Conservation (phyloP, 2,329 filamentous ascomycete species). For the Ophiocordyceps australis region DNA sequence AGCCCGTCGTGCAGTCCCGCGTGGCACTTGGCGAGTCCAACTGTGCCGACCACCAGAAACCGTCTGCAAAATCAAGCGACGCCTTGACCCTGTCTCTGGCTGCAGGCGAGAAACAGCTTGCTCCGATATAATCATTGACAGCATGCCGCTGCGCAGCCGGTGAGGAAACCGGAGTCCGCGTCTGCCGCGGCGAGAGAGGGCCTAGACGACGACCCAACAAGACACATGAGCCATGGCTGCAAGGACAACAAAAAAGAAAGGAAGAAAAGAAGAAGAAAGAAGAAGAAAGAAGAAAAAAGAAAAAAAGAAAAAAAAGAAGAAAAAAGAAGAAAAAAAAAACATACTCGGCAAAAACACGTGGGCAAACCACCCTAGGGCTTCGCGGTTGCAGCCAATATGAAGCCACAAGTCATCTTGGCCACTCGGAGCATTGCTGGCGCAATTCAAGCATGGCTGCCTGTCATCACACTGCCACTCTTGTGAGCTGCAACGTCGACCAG, state of each 20-base stretch:
- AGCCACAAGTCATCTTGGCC: constrained; percentile 26
- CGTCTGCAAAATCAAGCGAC: constrained; percentile 33
- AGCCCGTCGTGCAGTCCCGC: constrained; percentile 4
- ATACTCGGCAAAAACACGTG: constrained; percentile 32
- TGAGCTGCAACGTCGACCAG: neutral
- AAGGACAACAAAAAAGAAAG: no score
- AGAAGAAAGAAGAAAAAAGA: no score
- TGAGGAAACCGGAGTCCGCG: constrained; percentile 29
- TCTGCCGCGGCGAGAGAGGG: constrained; percentile 26
- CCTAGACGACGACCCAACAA: no score
- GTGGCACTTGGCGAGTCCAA: constrained; percentile 13
- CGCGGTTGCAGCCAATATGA: constrained; percentile 31
- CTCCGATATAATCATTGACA: constrained; percentile 33
- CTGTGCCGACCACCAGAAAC: constrained; percentile 40
- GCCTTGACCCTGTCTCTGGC: constrained; percentile 21
- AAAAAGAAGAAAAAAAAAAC: no score
- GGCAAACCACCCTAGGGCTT: constrained; percentile 24
- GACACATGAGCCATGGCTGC: no score
- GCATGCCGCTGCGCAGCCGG: constrained; percentile 27
- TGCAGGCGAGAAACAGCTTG: constrained; percentile 22
- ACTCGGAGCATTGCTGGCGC: constrained; percentile 17
- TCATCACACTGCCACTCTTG: constrained; percentile 26
- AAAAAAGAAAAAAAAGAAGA: no score
- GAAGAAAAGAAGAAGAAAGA: no score
- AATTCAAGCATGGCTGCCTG: constrained; percentile 28